phyloP scores from a whole-genome alignment of 2,329 filamentous ascomycete species.

The Colletotrichum sublineola region DNA sequence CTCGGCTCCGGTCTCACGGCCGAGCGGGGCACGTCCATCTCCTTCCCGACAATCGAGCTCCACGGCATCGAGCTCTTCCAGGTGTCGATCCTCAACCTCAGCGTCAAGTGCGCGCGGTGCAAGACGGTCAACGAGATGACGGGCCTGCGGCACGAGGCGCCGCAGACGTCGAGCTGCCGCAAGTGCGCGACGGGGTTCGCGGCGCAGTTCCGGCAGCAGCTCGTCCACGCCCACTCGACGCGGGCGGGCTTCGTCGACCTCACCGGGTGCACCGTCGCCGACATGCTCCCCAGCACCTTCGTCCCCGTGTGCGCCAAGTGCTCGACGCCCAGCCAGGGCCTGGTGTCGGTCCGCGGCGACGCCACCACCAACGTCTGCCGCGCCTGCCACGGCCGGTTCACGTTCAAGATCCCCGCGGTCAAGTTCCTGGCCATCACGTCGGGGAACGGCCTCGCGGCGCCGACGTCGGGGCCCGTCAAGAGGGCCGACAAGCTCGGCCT shows the following conservation, averaged over 20 bases:
- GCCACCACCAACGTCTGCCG: conserved; percentile 81
- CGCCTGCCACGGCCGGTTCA: conserved; percentile 84
- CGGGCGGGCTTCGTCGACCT: conserved; percentile 84
- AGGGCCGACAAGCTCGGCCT: conserved; percentile 69
- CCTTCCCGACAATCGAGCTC: conserved; percentile 82
- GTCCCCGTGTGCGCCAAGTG: conserved; percentile 83
- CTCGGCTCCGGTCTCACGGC: conserved; percentile 54
- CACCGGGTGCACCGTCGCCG: conserved; percentile 78
- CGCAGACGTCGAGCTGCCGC: conserved; percentile 67
- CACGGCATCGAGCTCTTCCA: conserved; percentile 83
- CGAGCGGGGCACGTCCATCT: conserved; percentile 81
- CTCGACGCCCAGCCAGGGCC: conserved; percentile 76
- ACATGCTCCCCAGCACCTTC: conserved; percentile 85
- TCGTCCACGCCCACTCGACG: conserved; percentile 80
- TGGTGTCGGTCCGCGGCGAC: conserved; percentile 81
- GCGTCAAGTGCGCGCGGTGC: conserved; percentile 83
- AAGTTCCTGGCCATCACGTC: conserved; percentile 81
- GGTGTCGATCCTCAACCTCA: conserved; percentile 74
- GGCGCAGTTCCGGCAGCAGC: conserved; percentile 72
- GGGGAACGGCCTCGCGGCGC: conserved; percentile 57
- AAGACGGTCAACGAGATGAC: conserved; percentile 79
- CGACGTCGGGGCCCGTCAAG: conserved; percentile 56
- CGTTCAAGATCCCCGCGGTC: conserved; percentile 81
- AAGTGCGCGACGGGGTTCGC: conserved; percentile 69
- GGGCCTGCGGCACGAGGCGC: conserved; percentile 69